phyloP scores from a whole-genome alignment of 495 filamentous ascomycete species.

The Tetracladium setigerum region DNA sequence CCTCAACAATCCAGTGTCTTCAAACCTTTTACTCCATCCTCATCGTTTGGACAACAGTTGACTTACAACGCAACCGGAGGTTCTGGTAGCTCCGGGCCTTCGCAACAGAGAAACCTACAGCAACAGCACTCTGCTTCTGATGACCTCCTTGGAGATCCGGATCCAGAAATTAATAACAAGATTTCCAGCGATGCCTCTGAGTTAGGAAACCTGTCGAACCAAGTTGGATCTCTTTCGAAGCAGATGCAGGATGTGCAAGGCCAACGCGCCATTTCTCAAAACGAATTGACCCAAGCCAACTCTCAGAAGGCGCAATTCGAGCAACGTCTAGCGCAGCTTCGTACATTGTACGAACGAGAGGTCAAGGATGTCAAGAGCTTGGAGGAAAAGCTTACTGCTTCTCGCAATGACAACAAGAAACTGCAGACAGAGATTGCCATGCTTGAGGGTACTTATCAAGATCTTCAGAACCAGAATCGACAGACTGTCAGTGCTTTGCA shows the following conservation, averaged over 20 bases:
- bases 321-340: conserved; percentile 71
- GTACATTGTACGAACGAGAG: conserved; percentile 86
- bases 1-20: conserved; percentile 50
- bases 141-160: conserved; percentile 90
- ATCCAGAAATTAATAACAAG: conserved; percentile 82
- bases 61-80: conserved; percentile 71
- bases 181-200: conserved; percentile 84
- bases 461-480: conserved; percentile 76
- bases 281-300: conserved; percentile 66
- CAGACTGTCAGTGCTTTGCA: conserved; percentile 68
- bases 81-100: conserved; percentile 44
- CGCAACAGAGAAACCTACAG: conserved; percentile 23
- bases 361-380: conserved; percentile 75
- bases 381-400: conserved; percentile 69
- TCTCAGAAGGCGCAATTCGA: conserved; percentile 91
- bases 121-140: conserved; percentile 56
- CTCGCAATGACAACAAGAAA: conserved; percentile 74
- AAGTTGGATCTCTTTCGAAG: conserved; percentile 79
- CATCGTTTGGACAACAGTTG: conserved; percentile 79
- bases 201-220: conserved; percentile 93
- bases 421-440: conserved; percentile 73
- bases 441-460: conserved; percentile 74
- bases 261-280: conserved; percentile 69
- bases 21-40: conserved; percentile 87
- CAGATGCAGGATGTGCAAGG: conserved; percentile 89